A percentile compares a stretch with the other conserved stretches of the same genome.
phyloP scores from a whole-genome alignment of 768 basidiomycete genomes.

The Lactarius psammicola region DNA sequence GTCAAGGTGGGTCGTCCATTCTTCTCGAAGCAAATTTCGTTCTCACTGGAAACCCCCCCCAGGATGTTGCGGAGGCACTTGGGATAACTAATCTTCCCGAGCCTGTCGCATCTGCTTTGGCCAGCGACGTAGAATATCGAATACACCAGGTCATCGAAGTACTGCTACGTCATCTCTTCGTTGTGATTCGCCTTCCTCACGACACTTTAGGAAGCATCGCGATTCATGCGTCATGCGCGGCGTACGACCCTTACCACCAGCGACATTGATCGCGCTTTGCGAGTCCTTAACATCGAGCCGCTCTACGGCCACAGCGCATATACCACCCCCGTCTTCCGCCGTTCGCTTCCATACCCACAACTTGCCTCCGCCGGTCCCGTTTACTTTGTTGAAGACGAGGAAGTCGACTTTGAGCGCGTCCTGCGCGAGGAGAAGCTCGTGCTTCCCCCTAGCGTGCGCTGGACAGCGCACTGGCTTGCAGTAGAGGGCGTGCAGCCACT shows the following conservation, averaged over 20 bases:
- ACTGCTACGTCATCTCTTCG: constrained; percentile 26
- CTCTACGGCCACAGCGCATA: constrained; percentile 80
- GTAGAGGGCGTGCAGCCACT: constrained; percentile 97
- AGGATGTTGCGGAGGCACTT: constrained; percentile 92
- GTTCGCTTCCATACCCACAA: constrained; percentile 47
- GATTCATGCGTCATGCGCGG: constrained; percentile 94
- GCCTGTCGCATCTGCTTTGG: constrained; percentile 75
- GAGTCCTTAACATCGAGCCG: constrained; percentile 94
- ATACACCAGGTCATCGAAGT: constrained; percentile 95
- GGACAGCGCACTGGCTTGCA: constrained; percentile 97
- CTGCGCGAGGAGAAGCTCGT: constrained; percentile 82
- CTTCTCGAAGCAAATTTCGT: background rate
- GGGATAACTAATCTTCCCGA: constrained; percentile 75
- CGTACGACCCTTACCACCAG: constrained; percentile 85
- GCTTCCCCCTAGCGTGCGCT: constrained; percentile 76
- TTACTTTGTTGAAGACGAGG: constrained; percentile 95
- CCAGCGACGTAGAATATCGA: constrained; percentile 96
- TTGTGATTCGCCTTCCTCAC: constrained; percentile 6
- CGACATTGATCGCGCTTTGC: constrained; percentile 92
- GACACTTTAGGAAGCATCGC: constrained; percentile 76
- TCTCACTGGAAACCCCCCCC: constrained; percentile 13
- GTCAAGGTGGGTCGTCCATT: constrained; percentile 23
- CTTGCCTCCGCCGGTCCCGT: constrained; percentile 61
- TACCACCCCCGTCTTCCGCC: constrained; percentile 61
- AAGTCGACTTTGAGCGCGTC: constrained; percentile 93